Evolutionary conservation across 108 stramenopile species (phyloP), one percentile per base, ranked within the genome.

Genomic region (Mayamaea pseudoterrestris): DNA sequence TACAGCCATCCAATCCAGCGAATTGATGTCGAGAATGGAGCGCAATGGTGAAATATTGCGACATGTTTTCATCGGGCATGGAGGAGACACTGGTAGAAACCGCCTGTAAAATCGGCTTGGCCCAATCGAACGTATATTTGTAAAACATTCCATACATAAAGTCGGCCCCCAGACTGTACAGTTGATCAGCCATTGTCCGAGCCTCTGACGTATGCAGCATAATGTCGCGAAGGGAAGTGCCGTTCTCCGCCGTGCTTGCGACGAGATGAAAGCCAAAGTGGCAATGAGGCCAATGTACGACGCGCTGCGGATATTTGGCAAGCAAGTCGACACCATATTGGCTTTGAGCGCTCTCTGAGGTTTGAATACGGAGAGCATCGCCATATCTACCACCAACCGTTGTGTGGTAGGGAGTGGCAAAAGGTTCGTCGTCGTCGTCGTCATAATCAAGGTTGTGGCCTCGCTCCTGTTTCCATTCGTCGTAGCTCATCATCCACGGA

Each of bases 1-100:
- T 42, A 50, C 74, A 50, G 54, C 74, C 55, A 66, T 74, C 65
- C 29, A 72, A 43, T 47, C 60, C 52, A 44, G 54, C 56, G 39
- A 69, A 55, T 18, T 36, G 31, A 57, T 64, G 63, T 5, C 63
- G 55, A 36, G 50, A 52, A 0, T 64, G 63, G 17, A 64, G 16
- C 5, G 56, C 63, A 18, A 64, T 22, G 12, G 50, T 24, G 30
- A 48, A 17, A 25, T 20, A 28, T 14, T 48, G 18, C 20, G 37
- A 14, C 4, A 18, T 8, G 18, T 14, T 39, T 8, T 39, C 8
- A 12, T 34, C 12, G 8, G 32, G 32, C 8, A 11, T 34, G 32
- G 32, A 12, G 8, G 12, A 8, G 8, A 34, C 32, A 8, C 8
- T 34, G 32, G 32, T 12, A 11, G 32, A 11, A 12, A 12, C 12